phyloP scores from a whole-genome alignment of 2,329 filamentous ascomycete species.

The Emmonsiellopsis sp. region DNA sequence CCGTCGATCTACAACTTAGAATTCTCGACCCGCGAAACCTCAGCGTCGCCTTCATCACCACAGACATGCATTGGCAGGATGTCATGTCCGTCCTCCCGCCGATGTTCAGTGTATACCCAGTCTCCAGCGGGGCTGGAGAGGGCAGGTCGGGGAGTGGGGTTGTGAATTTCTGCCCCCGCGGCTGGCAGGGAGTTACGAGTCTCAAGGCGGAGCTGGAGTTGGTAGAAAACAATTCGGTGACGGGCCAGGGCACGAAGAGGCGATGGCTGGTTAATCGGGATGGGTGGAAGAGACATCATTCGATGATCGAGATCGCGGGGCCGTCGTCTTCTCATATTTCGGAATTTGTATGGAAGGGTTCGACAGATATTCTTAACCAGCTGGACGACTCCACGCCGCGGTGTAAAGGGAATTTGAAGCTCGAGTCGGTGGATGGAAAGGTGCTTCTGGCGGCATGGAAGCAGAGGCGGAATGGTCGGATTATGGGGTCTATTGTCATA shows the following conservation, averaged over 20 bases:
- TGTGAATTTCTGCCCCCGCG: not conserved
- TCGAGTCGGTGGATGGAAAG: not conserved
- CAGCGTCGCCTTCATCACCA: not conserved
- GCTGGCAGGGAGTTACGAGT: not conserved
- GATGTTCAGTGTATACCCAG: not conserved
- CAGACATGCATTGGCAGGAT: not conserved
- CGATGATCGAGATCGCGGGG: not conserved
- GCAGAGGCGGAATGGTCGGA: not conserved
- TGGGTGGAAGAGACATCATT: not conserved
- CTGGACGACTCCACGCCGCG: not conserved
- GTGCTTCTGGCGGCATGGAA: not conserved
- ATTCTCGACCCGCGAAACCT: not conserved
- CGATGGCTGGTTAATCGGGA: not conserved
- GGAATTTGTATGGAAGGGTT: not conserved
- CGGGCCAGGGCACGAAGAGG: not conserved
- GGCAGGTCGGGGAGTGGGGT: not conserved
- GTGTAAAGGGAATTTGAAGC: not conserved
- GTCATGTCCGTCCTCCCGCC: not conserved
- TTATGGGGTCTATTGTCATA: not conserved
- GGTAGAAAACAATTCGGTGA: not conserved
- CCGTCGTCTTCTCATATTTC: not conserved
- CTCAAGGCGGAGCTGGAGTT: not conserved
- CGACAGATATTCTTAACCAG: not conserved
- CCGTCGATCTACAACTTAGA: not conserved
- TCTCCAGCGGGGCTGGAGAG: not conserved